Evolutionary conservation across 2,329 filamentous ascomycete species (phyloP).

Genomic region (Aureobasidium sp.): DNA sequence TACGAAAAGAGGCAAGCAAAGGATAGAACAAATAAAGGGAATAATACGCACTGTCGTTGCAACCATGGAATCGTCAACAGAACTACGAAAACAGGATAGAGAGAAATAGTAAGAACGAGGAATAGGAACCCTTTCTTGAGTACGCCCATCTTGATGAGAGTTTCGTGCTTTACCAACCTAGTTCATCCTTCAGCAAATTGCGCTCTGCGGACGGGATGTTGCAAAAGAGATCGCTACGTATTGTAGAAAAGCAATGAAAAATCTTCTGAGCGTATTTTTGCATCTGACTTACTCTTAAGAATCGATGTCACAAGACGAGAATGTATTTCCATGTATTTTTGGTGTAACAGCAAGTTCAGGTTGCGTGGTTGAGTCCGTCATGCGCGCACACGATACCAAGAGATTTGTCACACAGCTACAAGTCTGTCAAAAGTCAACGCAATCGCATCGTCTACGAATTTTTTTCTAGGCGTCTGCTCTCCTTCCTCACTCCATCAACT

Average conservation of each 20-base stretch:
- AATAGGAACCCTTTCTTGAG: slow-evolving; percentile 40
- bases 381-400: slow-evolving; percentile 4
- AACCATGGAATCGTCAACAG: slow-evolving; percentile 73
- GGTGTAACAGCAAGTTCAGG: not conserved
- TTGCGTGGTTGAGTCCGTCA: not conserved
- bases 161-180: not conserved
- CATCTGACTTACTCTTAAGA: not conserved
- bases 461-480: not conserved
- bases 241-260: not conserved
- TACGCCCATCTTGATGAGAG: slow-evolving; percentile 16
- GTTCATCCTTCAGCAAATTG: slow-evolving; percentile 17
- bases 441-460: not conserved
- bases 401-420: not conserved
- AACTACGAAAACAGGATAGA: slow-evolving; percentile 73
- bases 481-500: not conserved
- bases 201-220: not conserved
- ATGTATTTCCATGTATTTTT: not conserved
- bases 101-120: slow-evolving; percentile 58
- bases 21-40: slow-evolving; percentile 1
- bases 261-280: not conserved
- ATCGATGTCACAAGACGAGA: not conserved
- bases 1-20: not conserved
- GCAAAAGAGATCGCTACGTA: not conserved
- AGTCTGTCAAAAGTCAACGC: slow-evolving; percentile 1
- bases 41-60: slow-evolving; percentile 77